Base-by-base conservation (phyloP, 768 basidiomycete species). In the Lactarius deliciosus region DNA sequence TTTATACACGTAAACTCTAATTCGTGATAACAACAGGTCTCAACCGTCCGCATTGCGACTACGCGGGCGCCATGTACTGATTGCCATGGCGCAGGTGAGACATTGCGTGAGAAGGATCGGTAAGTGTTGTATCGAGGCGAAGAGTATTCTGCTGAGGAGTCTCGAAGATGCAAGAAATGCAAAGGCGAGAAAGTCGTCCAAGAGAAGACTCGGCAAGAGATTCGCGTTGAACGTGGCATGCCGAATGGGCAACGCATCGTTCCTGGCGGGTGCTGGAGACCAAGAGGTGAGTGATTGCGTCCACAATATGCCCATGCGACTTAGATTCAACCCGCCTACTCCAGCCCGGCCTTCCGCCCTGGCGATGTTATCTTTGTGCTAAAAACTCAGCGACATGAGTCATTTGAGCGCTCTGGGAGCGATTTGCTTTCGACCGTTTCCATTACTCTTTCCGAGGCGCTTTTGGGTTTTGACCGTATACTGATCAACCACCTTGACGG, bases 391-490 rank as follows among this genome's bases (percentile, higher is more conserved):
- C 83, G 83, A 0, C 96, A 99, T 70, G 80, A 86, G 6, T 86
- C 89, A 1, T 96, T 99, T 73, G 89, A 91, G 72, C 87, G 93
- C 43, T 87, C 89, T 13, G 90, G 90, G 61, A 86, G 86, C 66
- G 90, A 96, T 73, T 83, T 99, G 38, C 80, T 91, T 45, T 87
- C 92, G 2, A 86, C 84, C 38, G 85, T 94, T 64, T 87, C 87
- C 56, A 89, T 99, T 64, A 96, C 94, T 0, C 81, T 98, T 34
- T 96, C 95, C 11, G 96, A 99, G 77, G 92, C 95, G 3, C 83
- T 98, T 11, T 83, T 97, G 61, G 96, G 96, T n/a, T 96, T 99
- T 79, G 91, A 89, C 57, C 86, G 96, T 32, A 89, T 98, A 68
- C 78, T 97, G 28, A 79, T 99, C 64, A 91, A 89, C 8, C 96